A percentile compares a stretch with the other conserved stretches of the same genome.
These are phyloP conservation scores for Uromyces viciae-fabae DNA, from an alignment of 1,284 basidiomycete species.

Conservation along the genomic window DNA sequence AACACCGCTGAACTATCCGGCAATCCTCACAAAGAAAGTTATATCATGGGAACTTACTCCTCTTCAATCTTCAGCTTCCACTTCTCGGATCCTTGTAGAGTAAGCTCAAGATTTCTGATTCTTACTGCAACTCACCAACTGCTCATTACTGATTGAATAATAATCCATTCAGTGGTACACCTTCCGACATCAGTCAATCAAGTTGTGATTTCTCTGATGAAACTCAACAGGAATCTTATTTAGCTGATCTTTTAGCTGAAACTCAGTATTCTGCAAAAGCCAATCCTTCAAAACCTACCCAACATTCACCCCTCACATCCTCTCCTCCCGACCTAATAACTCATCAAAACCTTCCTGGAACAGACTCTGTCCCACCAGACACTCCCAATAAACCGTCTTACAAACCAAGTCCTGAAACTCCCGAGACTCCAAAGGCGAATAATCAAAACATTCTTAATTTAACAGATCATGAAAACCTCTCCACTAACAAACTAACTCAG, in stretches of 20 bases:
- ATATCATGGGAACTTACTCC: no score
- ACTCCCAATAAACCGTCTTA: not conserved
- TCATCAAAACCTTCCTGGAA: not conserved
- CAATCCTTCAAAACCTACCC: not conserved
- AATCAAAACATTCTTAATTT: not conserved
- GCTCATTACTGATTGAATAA: no score
- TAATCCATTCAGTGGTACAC: not conserved
- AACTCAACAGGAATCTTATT: not conserved
- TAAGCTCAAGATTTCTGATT: no score
- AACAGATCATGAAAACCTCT: not conserved
- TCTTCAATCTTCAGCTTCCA: no score
- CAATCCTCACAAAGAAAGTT: no score
- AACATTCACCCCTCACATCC: not conserved
- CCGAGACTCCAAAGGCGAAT: not conserved
- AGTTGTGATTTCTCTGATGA: not conserved
- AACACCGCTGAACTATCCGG: no score
- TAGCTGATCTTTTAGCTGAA: not conserved
- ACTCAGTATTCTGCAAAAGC: not conserved
- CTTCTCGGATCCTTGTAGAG: no score
- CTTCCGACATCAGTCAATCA: not conserved
- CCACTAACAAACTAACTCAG: not conserved
- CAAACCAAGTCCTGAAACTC: not conserved
- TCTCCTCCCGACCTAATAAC: not conserved
- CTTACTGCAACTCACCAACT: no score
- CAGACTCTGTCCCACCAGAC: not conserved